phyloP scores from a whole-genome alignment of 345 rosid genomes.

The Syzygium aqueum region DNA sequence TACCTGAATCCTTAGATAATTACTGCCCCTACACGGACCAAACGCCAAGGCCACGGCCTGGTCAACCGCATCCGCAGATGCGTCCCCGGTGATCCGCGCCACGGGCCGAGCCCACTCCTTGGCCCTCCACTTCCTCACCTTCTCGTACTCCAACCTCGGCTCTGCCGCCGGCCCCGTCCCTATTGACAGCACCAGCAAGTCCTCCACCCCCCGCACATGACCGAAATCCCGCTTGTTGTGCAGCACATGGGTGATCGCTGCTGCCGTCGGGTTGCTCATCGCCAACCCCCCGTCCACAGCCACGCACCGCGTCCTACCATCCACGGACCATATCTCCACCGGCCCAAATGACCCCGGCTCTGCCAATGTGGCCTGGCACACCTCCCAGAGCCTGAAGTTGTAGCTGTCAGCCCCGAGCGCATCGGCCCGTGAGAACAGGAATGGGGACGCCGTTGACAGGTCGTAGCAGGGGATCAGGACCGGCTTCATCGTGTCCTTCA shows the following conservation, averaged over 20 bases:
- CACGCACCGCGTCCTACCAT: constrained; percentile 12
- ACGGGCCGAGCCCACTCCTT: constrained; percentile 89
- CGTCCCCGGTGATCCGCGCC: constrained; percentile 69
- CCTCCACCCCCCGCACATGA: constrained; percentile 9
- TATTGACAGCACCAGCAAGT: constrained; percentile 13
- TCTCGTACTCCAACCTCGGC: constrained; percentile 48
- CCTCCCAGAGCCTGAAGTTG: constrained; percentile 16
- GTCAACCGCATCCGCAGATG: constrained; percentile 81
- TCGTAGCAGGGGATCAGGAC: constrained; percentile 17
- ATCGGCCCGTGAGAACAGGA: constrained; percentile 16
- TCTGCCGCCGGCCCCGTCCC: constrained; percentile 48
- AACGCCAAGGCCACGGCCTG: constrained; percentile 94
- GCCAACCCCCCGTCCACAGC: constrained; percentile 13
- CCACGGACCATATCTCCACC: constrained; percentile 4
- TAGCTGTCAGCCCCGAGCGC: constrained; percentile 9
- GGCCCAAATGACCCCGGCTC: constrained; percentile 10
- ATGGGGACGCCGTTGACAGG: constrained; percentile 9
- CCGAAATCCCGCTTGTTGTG: constrained; percentile 16
- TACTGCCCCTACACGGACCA: constrained; percentile 58
- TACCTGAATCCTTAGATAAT: constrained; percentile 43
- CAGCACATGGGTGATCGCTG: constrained; percentile 18
- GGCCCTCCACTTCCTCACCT: constrained; percentile 59
- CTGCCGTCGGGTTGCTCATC: constrained; percentile 18
- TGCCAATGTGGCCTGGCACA: constrained; percentile 13
- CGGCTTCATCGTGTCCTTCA: constrained; percentile 16